Evolutionary conservation across 140 eudicot species (phyloP), one percentile per base, ranked within the genome.

Genomic region (Cichorium intybus): DNA sequence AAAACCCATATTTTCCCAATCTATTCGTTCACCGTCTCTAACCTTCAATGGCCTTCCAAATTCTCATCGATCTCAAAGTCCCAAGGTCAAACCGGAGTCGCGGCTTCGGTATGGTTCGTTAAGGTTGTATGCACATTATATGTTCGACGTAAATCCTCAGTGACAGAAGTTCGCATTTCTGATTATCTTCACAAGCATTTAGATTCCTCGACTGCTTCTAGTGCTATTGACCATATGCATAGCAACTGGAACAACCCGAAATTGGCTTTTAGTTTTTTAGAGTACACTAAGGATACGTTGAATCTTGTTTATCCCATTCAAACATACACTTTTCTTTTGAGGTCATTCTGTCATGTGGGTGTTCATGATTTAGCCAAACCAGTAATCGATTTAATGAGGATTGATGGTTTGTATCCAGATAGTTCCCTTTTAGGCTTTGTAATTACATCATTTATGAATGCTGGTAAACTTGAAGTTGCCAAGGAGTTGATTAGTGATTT

Each of bases 51-150:
- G 69, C 72, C 64, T 18, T 68, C 78, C 20, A 78, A 57, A 56
- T 10, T 80, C 66, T 55, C 81, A 35, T 72, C 90, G 41, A 33
- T 74, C 14, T 69, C 87, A 39, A 60, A 75, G 18, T 71, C 74
- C 31, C 77, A 75, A 53, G 55, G 61, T 70, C 75, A 71, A 37
- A 39, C 60, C 7, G 76, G 72, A 22, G 61, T 45, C 1, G 43
- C 68, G 2, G 37, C 66, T 28, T 45, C 79, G 24, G 54, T 75
- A 24, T 90, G 97, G 97, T 90, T 90, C 55, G 56, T 74, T 66
- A 90, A 90, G 62, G 82, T 87, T 39, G 86, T 90, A 58, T 86
- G 82, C 81, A 86, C 93, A 10, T 49, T 87, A 49, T 73, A 74
- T 77, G 64, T 90, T 84, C 79, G 75, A 60, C 71, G 70, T 53